Conservation (phyloP, 2,329 filamentous ascomycete species). For the Xylaria sp. region DNA sequence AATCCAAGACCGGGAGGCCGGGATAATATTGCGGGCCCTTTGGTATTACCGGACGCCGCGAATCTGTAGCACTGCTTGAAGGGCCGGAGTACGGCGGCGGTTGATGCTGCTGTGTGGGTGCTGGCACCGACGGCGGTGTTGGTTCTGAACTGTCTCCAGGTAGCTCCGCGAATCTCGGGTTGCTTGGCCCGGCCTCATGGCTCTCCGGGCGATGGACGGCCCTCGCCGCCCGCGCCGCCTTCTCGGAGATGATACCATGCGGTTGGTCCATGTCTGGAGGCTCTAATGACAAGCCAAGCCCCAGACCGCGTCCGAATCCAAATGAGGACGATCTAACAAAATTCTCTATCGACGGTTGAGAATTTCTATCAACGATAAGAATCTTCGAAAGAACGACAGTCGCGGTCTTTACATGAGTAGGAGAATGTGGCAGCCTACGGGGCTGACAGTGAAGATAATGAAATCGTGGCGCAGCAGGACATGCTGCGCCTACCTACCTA, state of each 20-base stretch:
- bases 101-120: constrained; percentile 11
- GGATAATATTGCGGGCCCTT: constrained; percentile 48
- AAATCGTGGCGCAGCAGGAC: constrained; percentile 20
- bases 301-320: not conserved
- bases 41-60: constrained; percentile 15
- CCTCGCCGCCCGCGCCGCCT: constrained; percentile 7
- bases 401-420: not conserved
- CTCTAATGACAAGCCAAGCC: not conserved
- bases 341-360: not conserved
- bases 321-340: not conserved
- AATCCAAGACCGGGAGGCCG: constrained; percentile 56
- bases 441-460: constrained; percentile 7
- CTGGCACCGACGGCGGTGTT: not conserved
- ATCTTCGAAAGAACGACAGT: not conserved
- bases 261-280: constrained; percentile 14
- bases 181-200: constrained; percentile 17
- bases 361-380: not conserved
- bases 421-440: constrained; percentile 24
- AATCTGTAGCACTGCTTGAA: constrained; percentile 29
- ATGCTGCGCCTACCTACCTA: not conserved
- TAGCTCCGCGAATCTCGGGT: not conserved
- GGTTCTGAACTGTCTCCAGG: constrained; percentile 9
- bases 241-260: constrained; percentile 15
- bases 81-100: constrained; percentile 41
- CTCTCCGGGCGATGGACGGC: constrained; percentile 11